phyloP scores from a whole-genome alignment of 441 rosid genomes.

The Adansonia grandidieri region DNA sequence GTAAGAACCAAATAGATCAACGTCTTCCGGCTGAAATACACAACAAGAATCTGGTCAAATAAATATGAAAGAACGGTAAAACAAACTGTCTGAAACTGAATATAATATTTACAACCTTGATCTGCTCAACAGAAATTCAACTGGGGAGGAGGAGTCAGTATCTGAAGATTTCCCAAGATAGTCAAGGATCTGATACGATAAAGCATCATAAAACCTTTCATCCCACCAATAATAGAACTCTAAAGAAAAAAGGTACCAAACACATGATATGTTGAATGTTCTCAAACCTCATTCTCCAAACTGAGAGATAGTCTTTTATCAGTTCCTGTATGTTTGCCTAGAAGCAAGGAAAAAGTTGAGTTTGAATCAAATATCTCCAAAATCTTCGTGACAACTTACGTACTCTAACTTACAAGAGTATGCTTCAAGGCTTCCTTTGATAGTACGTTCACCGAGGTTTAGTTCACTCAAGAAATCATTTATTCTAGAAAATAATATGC shows the following conservation, averaged over 20 bases:
- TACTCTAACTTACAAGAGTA: constrained; percentile 72
- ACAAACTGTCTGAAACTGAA: constrained; percentile 15
- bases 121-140: constrained; percentile 79
- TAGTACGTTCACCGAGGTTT: constrained; percentile 79
- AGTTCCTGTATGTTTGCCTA: constrained; percentile 89
- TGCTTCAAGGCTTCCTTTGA: constrained; percentile 85
- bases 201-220: constrained; percentile 6
- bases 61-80: constrained; percentile 11
- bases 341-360: constrained; percentile 1
- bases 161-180: constrained; percentile 88
- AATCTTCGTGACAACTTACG: neutral
- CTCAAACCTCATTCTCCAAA: constrained; percentile 84
- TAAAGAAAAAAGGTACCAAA: neutral
- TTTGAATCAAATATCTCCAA: constrained; percentile 17
- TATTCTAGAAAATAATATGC: constrained; percentile 48
- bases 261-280: neutral
- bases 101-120: constrained; percentile 63
- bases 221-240: neutral
- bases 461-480: constrained; percentile 68
- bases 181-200: constrained; percentile 71
- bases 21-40: constrained; percentile 84
- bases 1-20: constrained; percentile 94
- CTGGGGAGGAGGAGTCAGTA: constrained; percentile 75
- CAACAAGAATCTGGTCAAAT: constrained; percentile 36
- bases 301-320: constrained; percentile 89